Evolutionary conservation across 352 stramenopile genomes (phyloP), one percentile per base, ranked within the genome.

Genomic region (Phytophthora megakarya): DNA sequence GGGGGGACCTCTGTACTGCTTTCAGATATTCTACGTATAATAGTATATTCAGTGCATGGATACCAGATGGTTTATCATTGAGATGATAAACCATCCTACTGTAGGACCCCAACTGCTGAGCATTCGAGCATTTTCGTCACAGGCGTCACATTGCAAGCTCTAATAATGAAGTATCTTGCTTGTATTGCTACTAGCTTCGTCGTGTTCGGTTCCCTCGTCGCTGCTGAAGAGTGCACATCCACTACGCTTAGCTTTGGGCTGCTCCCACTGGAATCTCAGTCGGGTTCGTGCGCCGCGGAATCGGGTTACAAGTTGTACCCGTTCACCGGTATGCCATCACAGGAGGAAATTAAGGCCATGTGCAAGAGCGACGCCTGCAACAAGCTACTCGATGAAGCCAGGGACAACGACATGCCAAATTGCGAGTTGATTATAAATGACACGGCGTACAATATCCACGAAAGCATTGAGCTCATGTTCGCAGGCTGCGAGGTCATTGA

Each of bases 231-330:
- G 37, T 78, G 71, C 40, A 58, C 47, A 12, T 44, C 54, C 15
- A 67, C 67, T n/a, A 63, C 67, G 16, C 67, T 78, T 30, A 71
- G 67, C 33, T 60, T 73, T 32, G 70, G 58, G 44, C 47, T 78
- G 26, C 67, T 78, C 19, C 71, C 71, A 8, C 63, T 78, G 45
- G 53, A 72, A 21, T 61, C 65, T 35, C 47, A 70, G 32, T 71
- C 65, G 48, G 57, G 45, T 28, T 22, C 59, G 10, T 80, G 72
- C 48, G 44, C 53, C 16, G 46, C 38, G 28, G 59, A 72, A 5
- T 74, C 67, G 25, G 60, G 43, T 13, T 80, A 75, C 72, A 75
- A 73, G 25, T 51, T 80, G 22, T 75, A 69, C 32, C 68, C 72
- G 25, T 76, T 75, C 59, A 63, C 55, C 16, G 67, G 68, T 5